These are phyloP conservation scores for Lachancea meyersii DNA, from an alignment of 805 yeast genomes.

Conservation along the genomic window DNA sequence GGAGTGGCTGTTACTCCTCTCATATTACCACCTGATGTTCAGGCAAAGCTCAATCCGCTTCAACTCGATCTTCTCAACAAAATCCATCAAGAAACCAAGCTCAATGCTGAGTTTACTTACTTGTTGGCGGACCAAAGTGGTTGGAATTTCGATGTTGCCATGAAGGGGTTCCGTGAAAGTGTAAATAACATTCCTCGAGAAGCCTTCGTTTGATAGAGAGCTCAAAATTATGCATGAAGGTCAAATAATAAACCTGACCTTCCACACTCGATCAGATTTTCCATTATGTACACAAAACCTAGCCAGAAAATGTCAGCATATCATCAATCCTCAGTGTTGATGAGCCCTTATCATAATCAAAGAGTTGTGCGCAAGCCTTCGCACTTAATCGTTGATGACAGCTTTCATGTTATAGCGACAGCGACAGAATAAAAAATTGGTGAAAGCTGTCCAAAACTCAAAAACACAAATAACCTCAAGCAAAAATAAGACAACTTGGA, in stretches of 20 bases:
- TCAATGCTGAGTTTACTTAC: slow-evolving; percentile 71
- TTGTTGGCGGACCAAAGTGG: slow-evolving; percentile 84
- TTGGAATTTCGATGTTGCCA: slow-evolving; percentile 71
- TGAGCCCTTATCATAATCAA: neutral
- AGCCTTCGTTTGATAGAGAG: slow-evolving; percentile 37
- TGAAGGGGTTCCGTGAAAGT: slow-evolving; percentile 63
- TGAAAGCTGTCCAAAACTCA: neutral
- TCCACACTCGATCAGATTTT: neutral
- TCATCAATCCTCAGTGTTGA: neutral
- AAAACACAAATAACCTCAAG: neutral
- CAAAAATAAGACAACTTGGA: neutral
- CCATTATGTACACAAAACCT: neutral
- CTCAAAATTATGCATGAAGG: slow-evolving; percentile 8
- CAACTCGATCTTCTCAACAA: slow-evolving; percentile 63
- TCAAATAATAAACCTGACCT: neutral
- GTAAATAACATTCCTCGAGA: slow-evolving; percentile 53
- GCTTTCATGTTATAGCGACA: neutral
- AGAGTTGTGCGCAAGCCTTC: neutral
- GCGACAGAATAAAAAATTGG: neutral
- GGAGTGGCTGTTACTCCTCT: neutral
- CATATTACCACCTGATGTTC: slow-evolving; percentile 47
- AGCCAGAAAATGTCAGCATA: neutral
- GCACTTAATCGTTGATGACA: neutral
- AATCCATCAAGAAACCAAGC: slow-evolving; percentile 63
- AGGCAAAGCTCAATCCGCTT: slow-evolving; percentile 40